These are phyloP conservation scores for Lachnellula cervina DNA, from an alignment of 2,329 filamentous ascomycete genomes.

Conservation along the genomic window DNA sequence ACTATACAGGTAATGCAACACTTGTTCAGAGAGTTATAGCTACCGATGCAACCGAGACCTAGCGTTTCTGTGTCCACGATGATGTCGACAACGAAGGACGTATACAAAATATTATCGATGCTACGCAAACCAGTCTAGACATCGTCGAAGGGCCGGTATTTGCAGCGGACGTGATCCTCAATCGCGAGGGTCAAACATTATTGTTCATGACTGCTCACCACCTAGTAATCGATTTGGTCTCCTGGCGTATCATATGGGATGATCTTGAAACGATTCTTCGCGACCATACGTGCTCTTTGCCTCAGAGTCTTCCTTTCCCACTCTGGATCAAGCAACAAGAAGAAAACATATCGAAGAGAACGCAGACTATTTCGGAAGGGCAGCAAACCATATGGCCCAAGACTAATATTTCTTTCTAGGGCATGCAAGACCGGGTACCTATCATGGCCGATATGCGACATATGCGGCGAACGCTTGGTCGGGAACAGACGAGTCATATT, in stretches of 20 bases:
- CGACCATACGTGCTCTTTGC: background rate
- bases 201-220: constrained; percentile 17
- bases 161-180: constrained; percentile 6
- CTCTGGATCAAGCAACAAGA: background rate
- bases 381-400: background rate
- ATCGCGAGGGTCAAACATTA: constrained; percentile 1
- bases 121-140: background rate
- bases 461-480: background rate
- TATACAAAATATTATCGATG: background rate
- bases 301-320: background rate
- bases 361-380: background rate
- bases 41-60: constrained; percentile 22
- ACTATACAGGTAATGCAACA: no score
- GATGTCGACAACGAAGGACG: background rate
- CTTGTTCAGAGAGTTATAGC: constrained; percentile 6
- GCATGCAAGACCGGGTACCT: background rate
- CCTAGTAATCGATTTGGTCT: constrained; percentile 31
- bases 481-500: background rate
- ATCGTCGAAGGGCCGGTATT: constrained; percentile 7
- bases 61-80: constrained; percentile 16
- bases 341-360: background rate
- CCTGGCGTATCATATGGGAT: constrained; percentile 33
- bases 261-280: constrained; percentile 23
- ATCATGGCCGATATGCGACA: background rate
- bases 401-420: background rate